These are phyloP conservation scores for Centella asiatica DNA, from an alignment of 129 eudicot genomes.

Conservation along the genomic window DNA sequence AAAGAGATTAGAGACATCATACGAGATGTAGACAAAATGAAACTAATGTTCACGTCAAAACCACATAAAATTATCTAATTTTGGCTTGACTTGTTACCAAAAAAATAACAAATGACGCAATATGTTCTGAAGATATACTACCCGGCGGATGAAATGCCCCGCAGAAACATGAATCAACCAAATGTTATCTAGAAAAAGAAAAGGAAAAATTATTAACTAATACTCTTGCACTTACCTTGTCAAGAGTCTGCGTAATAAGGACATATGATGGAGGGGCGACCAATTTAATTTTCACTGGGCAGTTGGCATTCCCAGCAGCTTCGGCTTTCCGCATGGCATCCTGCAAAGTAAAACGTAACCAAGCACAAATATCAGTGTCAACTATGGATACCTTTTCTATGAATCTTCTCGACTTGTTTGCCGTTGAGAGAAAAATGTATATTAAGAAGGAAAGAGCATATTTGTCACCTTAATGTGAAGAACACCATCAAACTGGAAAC, in stretches of 20 bases:
- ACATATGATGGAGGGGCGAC: conserved; percentile 96
- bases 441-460: neutral
- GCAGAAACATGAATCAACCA: neutral
- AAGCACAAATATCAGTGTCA: neutral
- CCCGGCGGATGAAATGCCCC: too few relatives aligned
- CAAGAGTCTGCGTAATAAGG: conserved; percentile 93
- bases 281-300: conserved; percentile 88
- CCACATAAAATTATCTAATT: too few relatives aligned
- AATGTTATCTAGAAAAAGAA: neutral
- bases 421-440: too few relatives aligned
- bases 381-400: neutral
- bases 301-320: conserved; percentile 87
- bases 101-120: too few relatives aligned
- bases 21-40: too few relatives aligned
- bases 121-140: too few relatives aligned
- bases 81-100: too few relatives aligned
- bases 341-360: conserved; percentile 28
- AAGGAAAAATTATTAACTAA: neutral
- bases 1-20: too few relatives aligned
- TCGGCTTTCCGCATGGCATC: conserved; percentile 99
- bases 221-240: conserved; percentile 50
- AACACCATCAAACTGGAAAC: conserved; percentile 92
- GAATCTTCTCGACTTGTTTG: too few relatives aligned
- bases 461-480: conserved; percentile 75
- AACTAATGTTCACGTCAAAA: too few relatives aligned